A percentile compares a stretch with the other conserved stretches of the same genome.
phyloP scores from a whole-genome alignment of 495 filamentous ascomycete genomes.

The Penicillium robsamsonii region DNA sequence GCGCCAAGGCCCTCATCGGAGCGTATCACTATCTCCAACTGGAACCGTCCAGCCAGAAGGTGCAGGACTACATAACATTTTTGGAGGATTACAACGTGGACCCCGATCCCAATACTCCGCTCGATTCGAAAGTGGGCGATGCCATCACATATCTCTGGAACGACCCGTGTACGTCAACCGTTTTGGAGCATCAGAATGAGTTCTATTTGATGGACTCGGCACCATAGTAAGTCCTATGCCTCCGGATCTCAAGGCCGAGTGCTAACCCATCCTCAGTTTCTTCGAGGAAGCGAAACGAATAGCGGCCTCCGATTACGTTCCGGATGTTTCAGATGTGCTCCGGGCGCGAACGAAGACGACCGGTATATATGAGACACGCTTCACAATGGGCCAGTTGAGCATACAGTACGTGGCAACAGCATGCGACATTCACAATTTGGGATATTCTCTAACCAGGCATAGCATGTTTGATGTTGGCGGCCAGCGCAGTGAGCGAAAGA shows the following conservation, averaged over 20 bases:
- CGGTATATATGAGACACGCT: constrained; percentile 97
- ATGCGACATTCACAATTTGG: neutral
- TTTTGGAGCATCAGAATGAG: constrained; percentile 93
- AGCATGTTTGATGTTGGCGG: constrained; percentile 99
- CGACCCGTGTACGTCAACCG: constrained; percentile 75
- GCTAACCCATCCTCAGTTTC: constrained; percentile 59
- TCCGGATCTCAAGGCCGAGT: neutral
- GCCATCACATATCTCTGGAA: constrained; percentile 88
- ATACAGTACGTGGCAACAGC: constrained; percentile 76
- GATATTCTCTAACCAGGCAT: constrained; percentile 17
- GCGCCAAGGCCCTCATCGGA: constrained; percentile 84
- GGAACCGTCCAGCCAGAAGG: constrained; percentile 66
- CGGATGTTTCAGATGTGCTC: constrained; percentile 88
- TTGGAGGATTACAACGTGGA: constrained; percentile 86
- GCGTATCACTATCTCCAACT: constrained; percentile 88
- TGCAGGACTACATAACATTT: constrained; percentile 72
- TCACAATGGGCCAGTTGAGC: constrained; percentile 96
- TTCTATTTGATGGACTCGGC: constrained; percentile 99
- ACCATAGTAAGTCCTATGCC: constrained; percentile 72
- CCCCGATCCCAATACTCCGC: constrained; percentile 76
- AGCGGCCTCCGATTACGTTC: constrained; percentile 79
- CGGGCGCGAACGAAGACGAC: constrained; percentile 98
- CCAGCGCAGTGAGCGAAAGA: constrained; percentile 95
- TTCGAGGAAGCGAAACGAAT: constrained; percentile 91
- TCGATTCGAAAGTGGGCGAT: constrained; percentile 75